These are phyloP conservation scores for Ophiocordyceps camponoti-saundersi DNA, from an alignment of 2,329 filamentous ascomycete genomes.

Conservation along the genomic window DNA sequence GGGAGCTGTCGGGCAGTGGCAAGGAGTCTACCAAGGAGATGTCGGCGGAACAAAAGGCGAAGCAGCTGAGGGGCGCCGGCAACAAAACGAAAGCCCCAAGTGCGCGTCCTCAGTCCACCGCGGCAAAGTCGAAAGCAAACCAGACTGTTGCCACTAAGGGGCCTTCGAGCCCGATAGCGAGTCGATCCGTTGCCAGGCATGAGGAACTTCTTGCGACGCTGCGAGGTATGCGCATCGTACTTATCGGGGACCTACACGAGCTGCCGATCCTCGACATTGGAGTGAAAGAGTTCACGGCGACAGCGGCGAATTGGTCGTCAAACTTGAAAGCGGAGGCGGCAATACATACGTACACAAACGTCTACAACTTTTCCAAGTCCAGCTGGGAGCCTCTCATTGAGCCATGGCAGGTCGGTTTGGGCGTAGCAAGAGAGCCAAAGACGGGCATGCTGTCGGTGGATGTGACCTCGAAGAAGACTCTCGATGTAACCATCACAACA, in stretches of 20 bases:
- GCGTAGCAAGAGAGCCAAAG: conserved; percentile 61
- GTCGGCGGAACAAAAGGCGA: conserved; percentile 35
- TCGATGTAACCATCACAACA: conserved; percentile 85
- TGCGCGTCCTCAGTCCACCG: conserved; percentile 35
- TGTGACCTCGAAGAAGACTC: conserved; percentile 70
- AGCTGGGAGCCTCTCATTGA: conserved; percentile 95
- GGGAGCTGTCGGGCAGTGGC: conserved; percentile 61
- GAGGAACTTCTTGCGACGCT: conserved; percentile 79
- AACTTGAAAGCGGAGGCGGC: conserved; percentile 73
- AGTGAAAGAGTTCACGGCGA: conserved; percentile 73
- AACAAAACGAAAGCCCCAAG: conserved; percentile 40
- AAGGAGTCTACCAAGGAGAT: conserved; percentile 23
- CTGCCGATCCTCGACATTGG: conserved; percentile 88
- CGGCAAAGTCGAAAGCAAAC: conserved; percentile 23
- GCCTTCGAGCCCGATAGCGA: conserved; percentile 6
- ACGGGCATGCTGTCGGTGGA: conserved; percentile 70
- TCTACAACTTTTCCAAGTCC: conserved; percentile 98
- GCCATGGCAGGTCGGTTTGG: conserved; percentile 89
- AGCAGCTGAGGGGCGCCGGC: conserved; percentile 30
- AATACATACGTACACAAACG: conserved; percentile 88
- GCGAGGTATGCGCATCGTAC: conserved; percentile 75
- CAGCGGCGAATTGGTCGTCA: conserved; percentile 81
- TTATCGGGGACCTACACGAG: conserved; percentile 93
- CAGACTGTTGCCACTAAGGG: conserved; percentile 16
- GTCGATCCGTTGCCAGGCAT: conserved; percentile 10